Percentiles rank a stretch among this genome's conserved stretches.
Evolutionary conservation across 805 yeast genomes (phyloP).

Genomic region (Wickerhamomyces canadensis): DNA sequence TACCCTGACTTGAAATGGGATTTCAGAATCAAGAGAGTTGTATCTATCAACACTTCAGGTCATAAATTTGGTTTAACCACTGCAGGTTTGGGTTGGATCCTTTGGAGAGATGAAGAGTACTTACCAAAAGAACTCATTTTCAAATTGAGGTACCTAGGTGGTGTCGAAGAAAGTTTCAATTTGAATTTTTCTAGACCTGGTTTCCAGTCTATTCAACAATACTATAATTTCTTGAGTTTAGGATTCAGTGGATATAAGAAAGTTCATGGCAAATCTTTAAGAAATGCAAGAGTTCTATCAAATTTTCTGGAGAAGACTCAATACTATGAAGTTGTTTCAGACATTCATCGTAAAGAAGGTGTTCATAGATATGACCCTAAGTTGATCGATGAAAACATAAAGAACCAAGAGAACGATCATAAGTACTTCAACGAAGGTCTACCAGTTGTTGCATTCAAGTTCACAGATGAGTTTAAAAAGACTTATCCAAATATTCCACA

Average conservation of each 20-base stretch:
- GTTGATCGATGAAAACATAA: slow-evolving; percentile 23
- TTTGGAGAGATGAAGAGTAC: slow-evolving; percentile 63
- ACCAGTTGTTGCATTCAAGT: slow-evolving; percentile 85
- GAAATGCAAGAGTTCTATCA: slow-evolving; percentile 66
- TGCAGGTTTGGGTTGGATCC: slow-evolving; percentile 90
- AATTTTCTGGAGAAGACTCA: slow-evolving; percentile 57
- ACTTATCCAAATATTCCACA: slow-evolving; percentile 81
- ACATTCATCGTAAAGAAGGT: slow-evolving; percentile 61
- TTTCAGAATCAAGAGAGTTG: slow-evolving; percentile 70
- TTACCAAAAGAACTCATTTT: slow-evolving; percentile 72
- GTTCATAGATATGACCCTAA: slow-evolving; percentile 19
- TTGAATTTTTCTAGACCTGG: slow-evolving; percentile 92
- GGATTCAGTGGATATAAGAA: slow-evolving; percentile 70
- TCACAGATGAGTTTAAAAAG: slow-evolving; percentile 50
- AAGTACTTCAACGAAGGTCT: slow-evolving; percentile 63
- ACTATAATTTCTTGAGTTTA: slow-evolving; percentile 66
- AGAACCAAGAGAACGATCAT: slow-evolving; percentile 30
- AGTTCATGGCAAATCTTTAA: slow-evolving; percentile 55
- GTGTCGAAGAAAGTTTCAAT: slow-evolving; percentile 80
- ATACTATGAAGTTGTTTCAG: slow-evolving; percentile 68
- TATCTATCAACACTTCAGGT: slow-evolving; percentile 83
- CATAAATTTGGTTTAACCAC: slow-evolving; percentile 90
- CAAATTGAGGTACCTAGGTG: slow-evolving; percentile 80
- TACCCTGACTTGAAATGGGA: slow-evolving; percentile 82
- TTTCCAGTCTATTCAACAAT: slow-evolving; percentile 83